These are phyloP conservation scores for Daldinia bambusicola DNA, from an alignment of 495 filamentous ascomycete genomes.

Conservation along the genomic window DNA sequence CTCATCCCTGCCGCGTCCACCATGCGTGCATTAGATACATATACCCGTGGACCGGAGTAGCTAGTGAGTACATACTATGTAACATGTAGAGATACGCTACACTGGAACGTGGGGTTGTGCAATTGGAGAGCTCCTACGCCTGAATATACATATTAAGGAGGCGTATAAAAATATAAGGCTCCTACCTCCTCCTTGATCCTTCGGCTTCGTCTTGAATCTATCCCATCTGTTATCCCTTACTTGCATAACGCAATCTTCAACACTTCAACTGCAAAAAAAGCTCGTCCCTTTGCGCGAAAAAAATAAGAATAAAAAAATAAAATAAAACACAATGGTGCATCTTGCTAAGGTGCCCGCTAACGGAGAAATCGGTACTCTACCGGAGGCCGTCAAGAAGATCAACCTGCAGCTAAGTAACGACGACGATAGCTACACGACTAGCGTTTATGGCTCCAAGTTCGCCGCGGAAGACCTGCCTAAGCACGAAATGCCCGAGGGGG, in stretches of 20 bases:
- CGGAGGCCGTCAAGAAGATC: constrained; percentile 59
- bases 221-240: not conserved
- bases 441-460: constrained; percentile 86
- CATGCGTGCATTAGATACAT: not conserved
- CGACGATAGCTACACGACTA: constrained; percentile 72
- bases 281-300: constrained; percentile 27
- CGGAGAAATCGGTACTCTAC: constrained; percentile 54
- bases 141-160: constrained; percentile 12
- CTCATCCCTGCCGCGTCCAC: constrained; percentile 14
- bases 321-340: constrained; percentile 69
- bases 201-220: constrained; percentile 7
- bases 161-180: constrained; percentile 25
- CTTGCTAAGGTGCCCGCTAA: constrained; percentile 66
- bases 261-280: not conserved
- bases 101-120: constrained; percentile 41
- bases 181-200: constrained; percentile 12
- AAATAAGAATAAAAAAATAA: no score
- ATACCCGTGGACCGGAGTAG: not conserved
- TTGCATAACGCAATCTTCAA: constrained; percentile 8
- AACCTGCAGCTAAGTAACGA: constrained; percentile 60
- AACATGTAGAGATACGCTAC: constrained; percentile 37
- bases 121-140: constrained; percentile 36
- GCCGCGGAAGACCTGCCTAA: constrained; percentile 80
- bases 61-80: not conserved
- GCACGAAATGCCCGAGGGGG: constrained; percentile 86